These are phyloP conservation scores for Fusarium floridanum DNA, from an alignment of 2,329 filamentous ascomycete genomes.

Conservation along the genomic window DNA sequence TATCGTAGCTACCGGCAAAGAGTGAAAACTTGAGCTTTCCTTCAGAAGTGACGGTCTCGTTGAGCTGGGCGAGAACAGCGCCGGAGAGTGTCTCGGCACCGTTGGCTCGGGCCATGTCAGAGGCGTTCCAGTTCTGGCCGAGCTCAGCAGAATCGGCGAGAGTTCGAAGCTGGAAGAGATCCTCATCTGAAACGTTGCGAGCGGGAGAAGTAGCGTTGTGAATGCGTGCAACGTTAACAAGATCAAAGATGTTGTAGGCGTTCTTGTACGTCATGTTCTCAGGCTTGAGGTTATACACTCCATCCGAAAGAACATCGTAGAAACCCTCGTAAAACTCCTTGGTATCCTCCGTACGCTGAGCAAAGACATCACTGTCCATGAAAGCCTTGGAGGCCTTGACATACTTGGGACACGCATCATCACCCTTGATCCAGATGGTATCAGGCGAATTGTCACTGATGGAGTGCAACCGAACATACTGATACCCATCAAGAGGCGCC, in stretches of 20 bases:
- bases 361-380: conserved; percentile 45
- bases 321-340: conserved; percentile 49
- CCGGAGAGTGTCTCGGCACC: conserved; percentile 50
- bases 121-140: conserved; percentile 49
- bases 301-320: conserved; percentile 46
- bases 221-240: conserved; percentile 53
- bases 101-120: conserved; percentile 47
- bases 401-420: conserved; percentile 50
- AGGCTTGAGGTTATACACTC: conserved; percentile 49
- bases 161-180: conserved; percentile 50
- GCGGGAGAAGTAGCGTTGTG: conserved; percentile 49
- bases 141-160: conserved; percentile 52
- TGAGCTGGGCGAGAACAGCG: conserved; percentile 49
- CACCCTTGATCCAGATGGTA: conserved; percentile 55
- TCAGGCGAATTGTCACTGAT: conserved; percentile 50
- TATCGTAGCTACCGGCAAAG: conserved; percentile 52
- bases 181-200: conserved; percentile 49
- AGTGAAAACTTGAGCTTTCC: conserved; percentile 53
- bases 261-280: conserved; percentile 52
- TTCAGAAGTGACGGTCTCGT: conserved; percentile 47
- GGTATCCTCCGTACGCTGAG: conserved; percentile 44
- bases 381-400: conserved; percentile 45
- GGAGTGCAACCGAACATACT: conserved; percentile 51
- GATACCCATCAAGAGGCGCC: conserved; percentile 51
- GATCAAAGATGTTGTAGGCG: conserved; percentile 54